phyloP scores from a whole-genome alignment of 441 rosid species.

The Pelargonium exstipulatum region DNA sequence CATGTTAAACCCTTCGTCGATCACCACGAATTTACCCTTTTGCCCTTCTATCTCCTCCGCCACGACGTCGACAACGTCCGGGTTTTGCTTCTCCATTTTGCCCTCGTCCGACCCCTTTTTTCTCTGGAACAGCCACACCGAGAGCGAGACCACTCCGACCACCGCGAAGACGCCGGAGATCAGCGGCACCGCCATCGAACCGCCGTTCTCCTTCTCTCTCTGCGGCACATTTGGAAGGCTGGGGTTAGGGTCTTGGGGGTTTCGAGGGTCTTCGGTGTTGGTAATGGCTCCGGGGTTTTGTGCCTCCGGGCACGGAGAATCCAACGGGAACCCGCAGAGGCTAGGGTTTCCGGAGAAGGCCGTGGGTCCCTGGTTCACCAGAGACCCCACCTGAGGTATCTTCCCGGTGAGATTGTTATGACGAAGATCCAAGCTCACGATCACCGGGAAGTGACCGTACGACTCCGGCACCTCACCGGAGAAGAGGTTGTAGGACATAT shows the following conservation, averaged over 20 bases:
- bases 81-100: constrained; percentile 25
- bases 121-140: no score
- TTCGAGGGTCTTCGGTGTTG: not conserved
- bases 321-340: constrained; percentile 82
- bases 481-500: constrained; percentile 68
- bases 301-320: constrained; percentile 20
- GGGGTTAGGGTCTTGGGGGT: not conserved
- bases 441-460: constrained; percentile 61
- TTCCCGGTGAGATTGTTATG: constrained; percentile 74
- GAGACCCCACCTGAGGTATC: constrained; percentile 88
- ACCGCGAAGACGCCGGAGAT: no score
- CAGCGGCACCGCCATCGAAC: no score
- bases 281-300: not conserved
- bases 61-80: no score
- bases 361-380: constrained; percentile 88
- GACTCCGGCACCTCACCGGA: constrained; percentile 69
- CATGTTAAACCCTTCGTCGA: constrained; percentile 74
- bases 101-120: constrained; percentile 26
- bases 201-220: no score
- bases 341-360: constrained; percentile 73
- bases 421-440: constrained; percentile 76
- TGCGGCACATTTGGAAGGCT: no score
- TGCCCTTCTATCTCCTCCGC: constrained; percentile 30
- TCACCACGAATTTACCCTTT: constrained; percentile 76
- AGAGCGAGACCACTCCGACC: no score